A percentile compares a stretch with the other conserved stretches of the same genome.
phyloP scores from a whole-genome alignment of 306 rosid species.

The Clitoria ternatea region DNA sequence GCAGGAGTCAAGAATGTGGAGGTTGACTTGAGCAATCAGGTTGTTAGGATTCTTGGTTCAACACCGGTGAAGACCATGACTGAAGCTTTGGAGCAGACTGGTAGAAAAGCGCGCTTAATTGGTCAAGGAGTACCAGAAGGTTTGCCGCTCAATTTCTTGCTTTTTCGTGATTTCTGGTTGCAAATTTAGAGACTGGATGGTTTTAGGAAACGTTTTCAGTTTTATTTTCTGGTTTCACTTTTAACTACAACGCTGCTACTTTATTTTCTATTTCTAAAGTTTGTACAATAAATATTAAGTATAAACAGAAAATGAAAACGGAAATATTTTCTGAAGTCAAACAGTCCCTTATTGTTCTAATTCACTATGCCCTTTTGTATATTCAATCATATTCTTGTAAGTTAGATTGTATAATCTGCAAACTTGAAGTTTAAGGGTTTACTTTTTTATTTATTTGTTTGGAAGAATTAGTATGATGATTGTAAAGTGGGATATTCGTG shows the following conservation, averaged over 20 bases:
- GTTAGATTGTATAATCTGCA: neutral
- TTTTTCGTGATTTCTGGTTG: neutral
- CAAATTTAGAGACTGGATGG: too few species aligned
- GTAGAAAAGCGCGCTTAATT: constrained; percentile 72
- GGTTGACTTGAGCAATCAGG: constrained; percentile 75
- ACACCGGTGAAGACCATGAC: constrained; percentile 85
- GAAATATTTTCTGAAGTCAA: too few species aligned
- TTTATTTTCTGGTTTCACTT: too few species aligned
- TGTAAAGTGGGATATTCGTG: neutral
- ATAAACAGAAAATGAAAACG: too few species aligned
- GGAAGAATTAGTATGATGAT: neutral
- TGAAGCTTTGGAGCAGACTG: constrained; percentile 84
- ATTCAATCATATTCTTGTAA: neutral
- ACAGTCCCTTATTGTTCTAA: too few species aligned
- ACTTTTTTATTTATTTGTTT: neutral
- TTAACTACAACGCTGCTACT: too few species aligned
- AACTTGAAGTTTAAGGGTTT: constrained; percentile 9
- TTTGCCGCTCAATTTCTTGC: constrained; percentile 19
- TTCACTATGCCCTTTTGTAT: neutral
- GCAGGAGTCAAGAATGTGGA: constrained; percentile 78
- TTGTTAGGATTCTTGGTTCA: constrained; percentile 80
- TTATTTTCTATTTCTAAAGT: too few species aligned
- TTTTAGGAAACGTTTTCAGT: too few species aligned
- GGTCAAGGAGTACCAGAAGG: constrained; percentile 97
- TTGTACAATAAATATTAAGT: too few species aligned